A percentile compares a stretch with the other conserved stretches of the same genome.
These are phyloP conservation scores for Ensete glaucum DNA, from an alignment of 176 grass and related monocot genomes.

Conservation along the genomic window DNA sequence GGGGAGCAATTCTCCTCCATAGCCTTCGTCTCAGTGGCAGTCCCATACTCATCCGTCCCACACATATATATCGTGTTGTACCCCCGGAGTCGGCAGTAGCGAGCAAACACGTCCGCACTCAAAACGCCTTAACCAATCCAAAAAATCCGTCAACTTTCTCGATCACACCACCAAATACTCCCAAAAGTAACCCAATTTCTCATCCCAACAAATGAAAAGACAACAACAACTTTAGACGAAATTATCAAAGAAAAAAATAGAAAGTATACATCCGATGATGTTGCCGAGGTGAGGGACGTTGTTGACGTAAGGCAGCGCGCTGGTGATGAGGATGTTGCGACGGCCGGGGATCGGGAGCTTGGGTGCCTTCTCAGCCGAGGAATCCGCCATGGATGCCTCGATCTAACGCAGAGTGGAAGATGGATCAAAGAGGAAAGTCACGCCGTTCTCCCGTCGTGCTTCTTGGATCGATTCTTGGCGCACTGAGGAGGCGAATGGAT, in stretches of 20 bases:
- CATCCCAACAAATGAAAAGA: constrained; percentile 1
- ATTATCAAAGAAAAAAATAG: not conserved
- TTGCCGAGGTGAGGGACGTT: constrained; percentile 77
- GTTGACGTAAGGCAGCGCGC: constrained; percentile 76
- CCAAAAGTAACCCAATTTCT: not conserved
- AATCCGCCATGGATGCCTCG: constrained; percentile 2
- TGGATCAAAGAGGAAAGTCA: not conserved
- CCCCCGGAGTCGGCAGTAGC: constrained; percentile 72
- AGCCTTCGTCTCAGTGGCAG: constrained; percentile 94
- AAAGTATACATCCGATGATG: constrained; percentile 61
- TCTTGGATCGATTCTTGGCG: too few species aligned
- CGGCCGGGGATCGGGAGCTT: constrained; percentile 59
- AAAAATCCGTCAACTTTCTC: not conserved
- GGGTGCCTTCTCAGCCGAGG: not conserved
- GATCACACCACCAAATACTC: not conserved
- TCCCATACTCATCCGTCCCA: constrained; percentile 94
- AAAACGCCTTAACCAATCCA: constrained; percentile 52
- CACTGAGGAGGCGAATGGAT: too few species aligned
- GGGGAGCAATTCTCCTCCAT: constrained; percentile 96
- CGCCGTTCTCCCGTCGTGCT: too few species aligned
- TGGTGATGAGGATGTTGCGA: constrained; percentile 77
- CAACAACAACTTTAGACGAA: not conserved
- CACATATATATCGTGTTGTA: constrained; percentile 95
- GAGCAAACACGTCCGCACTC: constrained; percentile 92
- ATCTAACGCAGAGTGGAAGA: not conserved